Evolutionary conservation across 768 basidiomycete genomes (phyloP).

Genomic region (Russula virescens): DNA sequence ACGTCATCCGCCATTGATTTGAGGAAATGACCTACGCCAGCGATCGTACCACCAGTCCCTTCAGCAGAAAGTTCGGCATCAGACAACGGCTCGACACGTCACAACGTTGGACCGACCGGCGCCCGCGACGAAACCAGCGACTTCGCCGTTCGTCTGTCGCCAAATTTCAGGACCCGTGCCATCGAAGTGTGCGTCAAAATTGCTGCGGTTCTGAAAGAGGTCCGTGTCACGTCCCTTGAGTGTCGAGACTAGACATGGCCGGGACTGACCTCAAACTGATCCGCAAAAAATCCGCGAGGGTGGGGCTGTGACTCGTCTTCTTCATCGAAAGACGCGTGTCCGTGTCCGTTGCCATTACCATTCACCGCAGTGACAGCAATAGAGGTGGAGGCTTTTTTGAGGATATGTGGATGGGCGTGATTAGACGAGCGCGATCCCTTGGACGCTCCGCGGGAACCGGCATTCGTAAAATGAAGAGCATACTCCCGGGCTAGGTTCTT

Average conservation of each 20-base stretch:
- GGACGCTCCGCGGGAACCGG: conserved; percentile 28
- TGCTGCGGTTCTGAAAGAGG: conserved; percentile 65
- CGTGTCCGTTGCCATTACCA: conserved; percentile 29
- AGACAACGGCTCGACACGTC: not conserved
- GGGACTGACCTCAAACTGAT: conserved; percentile 77
- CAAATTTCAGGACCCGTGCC: conserved; percentile 96
- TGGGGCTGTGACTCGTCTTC: conserved; percentile 40
- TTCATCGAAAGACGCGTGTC: conserved; percentile 30
- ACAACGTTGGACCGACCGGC: conserved; percentile 49
- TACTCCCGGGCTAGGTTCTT: conserved; percentile 85
- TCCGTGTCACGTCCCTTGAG: not conserved
- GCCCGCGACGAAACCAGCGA: conserved; percentile 86
- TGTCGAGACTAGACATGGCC: too few relatives aligned
- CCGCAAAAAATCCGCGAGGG: conserved; percentile 87
- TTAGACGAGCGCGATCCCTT: not conserved
- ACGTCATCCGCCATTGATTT: conserved; percentile 67
- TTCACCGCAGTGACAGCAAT: conserved; percentile 44
- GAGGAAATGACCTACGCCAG: conserved; percentile 74
- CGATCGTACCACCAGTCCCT: conserved; percentile 95
- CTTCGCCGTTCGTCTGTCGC: conserved; percentile 77
- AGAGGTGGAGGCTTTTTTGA: conserved; percentile 40
- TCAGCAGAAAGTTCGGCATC: conserved; percentile 26
- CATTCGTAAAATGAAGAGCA: conserved; percentile 65
- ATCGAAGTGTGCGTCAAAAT: conserved; percentile 81
- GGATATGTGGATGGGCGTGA: conserved; percentile 17